A percentile compares a stretch with the other conserved stretches of the same genome.
phyloP scores from a whole-genome alignment of 2,329 filamentous ascomycete species.

The Dichotomopilus funicola region DNA sequence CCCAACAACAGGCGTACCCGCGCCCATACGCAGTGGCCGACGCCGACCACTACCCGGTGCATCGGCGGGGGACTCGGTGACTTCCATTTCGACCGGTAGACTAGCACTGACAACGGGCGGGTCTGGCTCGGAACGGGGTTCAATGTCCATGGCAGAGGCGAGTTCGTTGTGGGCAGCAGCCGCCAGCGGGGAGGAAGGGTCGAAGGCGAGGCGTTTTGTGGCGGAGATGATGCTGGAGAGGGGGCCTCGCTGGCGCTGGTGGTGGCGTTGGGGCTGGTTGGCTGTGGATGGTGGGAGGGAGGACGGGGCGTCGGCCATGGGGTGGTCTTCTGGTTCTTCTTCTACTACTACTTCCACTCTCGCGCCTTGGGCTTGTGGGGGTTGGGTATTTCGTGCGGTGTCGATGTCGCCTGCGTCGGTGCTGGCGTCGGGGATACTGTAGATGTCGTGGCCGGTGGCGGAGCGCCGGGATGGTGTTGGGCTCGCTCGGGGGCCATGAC shows the following conservation, averaged over 20 bases:
- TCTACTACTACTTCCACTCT: not conserved
- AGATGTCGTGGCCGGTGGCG: conserved; percentile 8
- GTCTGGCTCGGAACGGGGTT: not conserved
- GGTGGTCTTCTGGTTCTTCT: conserved; percentile 5
- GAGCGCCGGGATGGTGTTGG: conserved; percentile 3
- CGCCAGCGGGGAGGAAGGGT: conserved; percentile 7
- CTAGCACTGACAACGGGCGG: too few relatives aligned
- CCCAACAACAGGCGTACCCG: conserved; percentile 26
- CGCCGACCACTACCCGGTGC: conserved; percentile 51
- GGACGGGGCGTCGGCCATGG: conserved; percentile 16
- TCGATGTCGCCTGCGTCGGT: conserved; percentile 8
- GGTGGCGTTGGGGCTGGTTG: not conserved
- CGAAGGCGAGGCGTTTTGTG: conserved; percentile 17
- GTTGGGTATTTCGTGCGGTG: not conserved
- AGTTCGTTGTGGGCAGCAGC: not conserved
- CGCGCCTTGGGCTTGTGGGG: not conserved
- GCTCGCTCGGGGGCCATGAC: conserved; percentile 1
- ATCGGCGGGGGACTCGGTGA: conserved; percentile 47
- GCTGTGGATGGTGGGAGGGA: not conserved
- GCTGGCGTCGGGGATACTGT: conserved; percentile 20
- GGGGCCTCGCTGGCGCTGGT: conserved; percentile 7
- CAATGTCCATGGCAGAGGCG: not conserved
- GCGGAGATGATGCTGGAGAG: conserved; percentile 18
- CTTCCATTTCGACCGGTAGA: conserved; percentile 28
- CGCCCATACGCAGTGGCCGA: conserved; percentile 34